Conservation (phyloP, 1,284 basidiomycete species). For the Coniophora puteana region DNA sequence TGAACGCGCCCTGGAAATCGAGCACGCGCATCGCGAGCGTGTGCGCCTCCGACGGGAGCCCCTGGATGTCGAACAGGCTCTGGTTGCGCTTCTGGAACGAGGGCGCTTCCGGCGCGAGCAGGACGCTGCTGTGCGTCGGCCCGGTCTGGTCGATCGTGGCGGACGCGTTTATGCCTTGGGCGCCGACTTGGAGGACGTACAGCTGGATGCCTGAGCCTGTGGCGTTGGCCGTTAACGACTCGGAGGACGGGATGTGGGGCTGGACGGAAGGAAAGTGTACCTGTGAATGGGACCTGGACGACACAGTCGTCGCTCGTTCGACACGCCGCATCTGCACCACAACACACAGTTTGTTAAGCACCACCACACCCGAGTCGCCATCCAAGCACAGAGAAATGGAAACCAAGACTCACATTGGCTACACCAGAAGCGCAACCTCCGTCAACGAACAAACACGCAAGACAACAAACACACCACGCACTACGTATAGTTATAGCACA, state of each 20-base stretch:
- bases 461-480: no score
- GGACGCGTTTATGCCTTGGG: conserved; percentile 17
- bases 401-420: no score
- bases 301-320: conserved; percentile 12
- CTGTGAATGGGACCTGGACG: conserved; percentile 19
- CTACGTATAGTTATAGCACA: conserved; percentile 22
- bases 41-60: conserved; percentile 15
- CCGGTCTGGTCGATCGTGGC: conserved; percentile 14
- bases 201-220: conserved; percentile 19
- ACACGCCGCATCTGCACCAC: conserved; percentile 17
- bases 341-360: no score
- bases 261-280: conserved; percentile 5
- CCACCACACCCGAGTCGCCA: no score
- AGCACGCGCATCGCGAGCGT: conserved; percentile 20
- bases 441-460: no score
- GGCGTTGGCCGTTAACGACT: no score
- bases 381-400: no score
- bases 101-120: conserved; percentile 11
- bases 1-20: conserved; percentile 14
- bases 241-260: background rate
- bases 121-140: conserved; percentile 5
- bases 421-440: no score
- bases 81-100: conserved; percentile 19
- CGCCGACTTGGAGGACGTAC: conserved; percentile 22
- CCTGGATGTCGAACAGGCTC: conserved; percentile 15